phyloP scores from a whole-genome alignment of 495 filamentous ascomycete species.

The Physcia stellaris region DNA sequence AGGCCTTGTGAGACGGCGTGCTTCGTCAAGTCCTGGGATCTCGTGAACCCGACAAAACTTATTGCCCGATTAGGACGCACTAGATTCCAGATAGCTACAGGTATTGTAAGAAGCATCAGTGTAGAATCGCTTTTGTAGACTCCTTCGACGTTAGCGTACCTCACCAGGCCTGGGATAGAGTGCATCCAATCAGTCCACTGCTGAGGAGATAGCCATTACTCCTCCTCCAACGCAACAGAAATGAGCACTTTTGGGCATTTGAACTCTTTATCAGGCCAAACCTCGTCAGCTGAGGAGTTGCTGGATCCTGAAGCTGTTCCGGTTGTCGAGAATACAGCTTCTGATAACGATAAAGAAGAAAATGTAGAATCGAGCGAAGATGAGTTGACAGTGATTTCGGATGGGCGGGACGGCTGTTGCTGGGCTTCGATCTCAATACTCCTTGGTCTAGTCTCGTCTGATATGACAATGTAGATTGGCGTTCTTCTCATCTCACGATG shows the following conservation, averaged over 20 bases:
- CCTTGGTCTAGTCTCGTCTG: neutral
- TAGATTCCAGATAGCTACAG: constrained; percentile 39
- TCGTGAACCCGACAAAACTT: constrained; percentile 37
- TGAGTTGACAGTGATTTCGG: no score
- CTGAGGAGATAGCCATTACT: constrained; percentile 30
- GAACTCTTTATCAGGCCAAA: no score
- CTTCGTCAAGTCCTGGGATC: no score
- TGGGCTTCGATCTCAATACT: constrained; percentile 2
- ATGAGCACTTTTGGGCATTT: constrained; percentile 40
- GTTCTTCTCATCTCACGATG: neutral
- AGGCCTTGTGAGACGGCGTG: no score
- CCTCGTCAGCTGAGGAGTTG: neutral
- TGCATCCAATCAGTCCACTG: constrained; percentile 36
- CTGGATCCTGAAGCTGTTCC: neutral
- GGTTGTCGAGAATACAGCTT: no score
- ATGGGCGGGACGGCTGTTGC: neutral
- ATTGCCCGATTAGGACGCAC: constrained; percentile 35
- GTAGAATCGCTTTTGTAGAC: constrained; percentile 40
- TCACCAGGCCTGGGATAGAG: constrained; percentile 31
- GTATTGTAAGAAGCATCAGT: constrained; percentile 31
- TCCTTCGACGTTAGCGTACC: constrained; percentile 37
- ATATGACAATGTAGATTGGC: neutral
- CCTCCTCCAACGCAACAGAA: constrained; percentile 36
- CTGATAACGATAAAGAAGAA: neutral
- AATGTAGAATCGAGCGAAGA: neutral